Evolutionary conservation across 345 rosid species (phyloP), one percentile per base, ranked within the genome.

Genomic region (Aethionema arabicum): DNA sequence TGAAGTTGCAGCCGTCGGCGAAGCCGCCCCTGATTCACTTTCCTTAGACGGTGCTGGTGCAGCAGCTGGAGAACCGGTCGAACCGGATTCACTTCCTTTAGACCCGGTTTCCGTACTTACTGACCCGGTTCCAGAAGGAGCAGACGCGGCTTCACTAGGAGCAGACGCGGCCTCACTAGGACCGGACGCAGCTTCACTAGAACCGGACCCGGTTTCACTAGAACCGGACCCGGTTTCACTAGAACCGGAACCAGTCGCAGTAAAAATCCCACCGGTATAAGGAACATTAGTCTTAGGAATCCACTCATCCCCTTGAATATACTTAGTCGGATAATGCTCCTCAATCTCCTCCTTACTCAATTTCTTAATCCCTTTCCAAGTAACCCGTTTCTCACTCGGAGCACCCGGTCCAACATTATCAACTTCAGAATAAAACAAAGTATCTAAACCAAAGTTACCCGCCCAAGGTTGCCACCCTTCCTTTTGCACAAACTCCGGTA

Each of bases 391-490:
- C 6, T 39, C 29, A 37, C 29, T 64, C 53, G 10, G 8, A 0
- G 96, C 72, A 36, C 98, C 96, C 0, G 90, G 95, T 10, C 98
- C 98, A 4, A 12, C 14, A 79, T 88, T 88, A 11, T 67, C 45
- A 8, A 60, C 77, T 69, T 88, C 98, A 0, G 79, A 14, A 55
- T 78, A 86, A 66, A 69, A 92, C 6, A 85, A 82, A 3, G 91
- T 88, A 2, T 81, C 42, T 4, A 80, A 61, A 0, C 81, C 92
- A 46, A 77, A 74, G 0, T 61, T 48, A 0, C 82, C 92, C 0
- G 29, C 0, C 96, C 96, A 89, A 0, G 80, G 79, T n/a, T 59
- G 33, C 95, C 96, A 91, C 3, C 98, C 98, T 7, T 77, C 72
- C 0, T 93, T 79, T 5, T 76, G 27, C 38, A 92, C 67, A 46